Conservation (phyloP, 352 stramenopile genomes). For the Phytopythium kandeliae region DNA sequence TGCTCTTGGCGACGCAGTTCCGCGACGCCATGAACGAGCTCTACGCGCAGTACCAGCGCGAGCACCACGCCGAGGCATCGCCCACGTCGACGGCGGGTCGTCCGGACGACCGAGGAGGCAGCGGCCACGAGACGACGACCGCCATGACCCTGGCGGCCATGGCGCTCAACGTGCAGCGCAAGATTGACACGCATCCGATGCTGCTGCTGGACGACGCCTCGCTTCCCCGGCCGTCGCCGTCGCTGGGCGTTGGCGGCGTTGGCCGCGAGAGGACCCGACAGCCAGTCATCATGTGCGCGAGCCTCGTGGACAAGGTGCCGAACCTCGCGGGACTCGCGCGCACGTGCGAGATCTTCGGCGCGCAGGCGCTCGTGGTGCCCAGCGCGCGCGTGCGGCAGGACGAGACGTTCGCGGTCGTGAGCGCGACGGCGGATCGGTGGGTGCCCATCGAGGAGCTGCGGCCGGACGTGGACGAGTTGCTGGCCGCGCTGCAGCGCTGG, state of each 20-base stretch:
- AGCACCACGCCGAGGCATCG: conserved; percentile 32
- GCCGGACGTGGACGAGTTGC: conserved; percentile 28
- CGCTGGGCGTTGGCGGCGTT: conserved; percentile 28
- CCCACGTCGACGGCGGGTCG: neutral
- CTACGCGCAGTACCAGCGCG: conserved; percentile 70
- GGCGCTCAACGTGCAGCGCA: conserved; percentile 56
- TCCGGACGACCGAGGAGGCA: neutral
- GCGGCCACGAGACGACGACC: neutral
- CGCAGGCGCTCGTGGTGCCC: conserved; percentile 84
- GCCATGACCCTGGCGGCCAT: neutral
- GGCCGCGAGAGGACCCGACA: conserved; percentile 32
- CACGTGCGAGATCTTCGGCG: conserved; percentile 95
- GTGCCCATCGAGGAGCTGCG: conserved; percentile 91
- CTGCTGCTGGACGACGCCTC: conserved; percentile 51
- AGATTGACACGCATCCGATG: conserved; percentile 66
- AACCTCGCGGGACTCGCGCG: conserved; percentile 92
- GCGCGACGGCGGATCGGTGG: conserved; percentile 93
- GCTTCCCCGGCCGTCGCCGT: conserved; percentile 38
- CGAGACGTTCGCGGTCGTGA: conserved; percentile 88
- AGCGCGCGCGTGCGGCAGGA: conserved; percentile 83
- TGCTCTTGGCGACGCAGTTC: conserved; percentile 52
- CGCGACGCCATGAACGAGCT: conserved; percentile 61
- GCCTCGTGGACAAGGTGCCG: conserved; percentile 93
- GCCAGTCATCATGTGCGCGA: conserved; percentile 73
- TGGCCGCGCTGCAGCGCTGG: conserved; percentile 38